phyloP scores from a whole-genome alignment of 2,329 filamentous ascomycete genomes.

The Trichoderma atrobrunneum region DNA sequence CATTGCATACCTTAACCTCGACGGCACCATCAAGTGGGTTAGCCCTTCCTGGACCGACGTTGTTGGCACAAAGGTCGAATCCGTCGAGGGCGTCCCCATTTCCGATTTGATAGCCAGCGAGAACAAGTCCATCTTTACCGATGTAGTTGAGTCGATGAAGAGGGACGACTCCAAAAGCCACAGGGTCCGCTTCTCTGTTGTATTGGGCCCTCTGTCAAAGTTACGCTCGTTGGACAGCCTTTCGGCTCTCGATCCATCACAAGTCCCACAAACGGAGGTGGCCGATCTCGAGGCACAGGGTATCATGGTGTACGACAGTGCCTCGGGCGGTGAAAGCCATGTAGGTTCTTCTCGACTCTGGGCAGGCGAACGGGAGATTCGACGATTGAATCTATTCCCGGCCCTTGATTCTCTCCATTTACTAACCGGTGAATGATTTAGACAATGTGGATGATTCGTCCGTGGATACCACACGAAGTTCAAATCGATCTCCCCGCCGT shows the following conservation, averaged over 20 bases:
- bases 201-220: constrained; percentile 66
- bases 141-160: constrained; percentile 84
- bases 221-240: constrained; percentile 49
- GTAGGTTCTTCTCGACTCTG: constrained; percentile 44
- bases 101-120: constrained; percentile 75
- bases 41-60: constrained; percentile 95
- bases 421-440: constrained; percentile 36
- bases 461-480: constrained; percentile 86
- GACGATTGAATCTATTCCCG: background rate
- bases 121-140: constrained; percentile 75
- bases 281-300: constrained; percentile 92
- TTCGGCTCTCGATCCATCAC: constrained; percentile 38
- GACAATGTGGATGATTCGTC: constrained; percentile 99
- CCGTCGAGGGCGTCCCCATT: constrained; percentile 73
- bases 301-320: constrained; percentile 94
- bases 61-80: constrained; percentile 72
- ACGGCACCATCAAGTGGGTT: constrained; percentile 90
- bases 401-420: background rate
- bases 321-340: constrained; percentile 83
- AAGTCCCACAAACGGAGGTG: constrained; percentile 38
- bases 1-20: constrained; percentile 88
- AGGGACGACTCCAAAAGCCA: constrained; percentile 91
- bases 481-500: constrained; percentile 89
- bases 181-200: constrained; percentile 76
- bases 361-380: background rate